A percentile compares a stretch with the other conserved stretches of the same genome.
phyloP scores from a whole-genome alignment of 129 eudicot genomes.

The Scalesia atractyloides region DNA sequence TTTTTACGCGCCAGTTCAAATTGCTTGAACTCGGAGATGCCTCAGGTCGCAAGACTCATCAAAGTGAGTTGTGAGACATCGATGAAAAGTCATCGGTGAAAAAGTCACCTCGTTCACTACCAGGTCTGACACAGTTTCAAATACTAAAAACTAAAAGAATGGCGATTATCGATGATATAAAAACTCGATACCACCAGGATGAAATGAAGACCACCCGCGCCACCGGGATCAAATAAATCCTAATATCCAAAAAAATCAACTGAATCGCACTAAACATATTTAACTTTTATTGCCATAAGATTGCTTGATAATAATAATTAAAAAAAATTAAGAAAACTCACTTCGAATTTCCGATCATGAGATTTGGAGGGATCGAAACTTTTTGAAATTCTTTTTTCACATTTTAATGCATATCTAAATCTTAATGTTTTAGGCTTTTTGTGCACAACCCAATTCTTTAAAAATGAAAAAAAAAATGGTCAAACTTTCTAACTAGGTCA shows the following conservation, averaged over 20 bases:
- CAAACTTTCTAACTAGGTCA: neutral
- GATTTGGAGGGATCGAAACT: conserved; percentile 80
- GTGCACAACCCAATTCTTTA: conserved; percentile 12
- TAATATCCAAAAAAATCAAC: conserved; percentile 28
- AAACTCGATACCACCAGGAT: no score
- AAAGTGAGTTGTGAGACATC: no score
- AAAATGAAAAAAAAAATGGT: neutral
- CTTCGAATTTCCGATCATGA: conserved; percentile 82
- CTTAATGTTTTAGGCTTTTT: neutral
- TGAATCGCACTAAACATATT: neutral
- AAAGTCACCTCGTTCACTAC: no score
- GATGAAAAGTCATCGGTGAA: no score
- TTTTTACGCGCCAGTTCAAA: no score
- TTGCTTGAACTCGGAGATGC: no score
- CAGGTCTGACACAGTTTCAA: no score
- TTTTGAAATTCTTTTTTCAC: conserved; percentile 67
- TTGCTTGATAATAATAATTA: neutral
- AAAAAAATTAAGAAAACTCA: conserved; percentile 40
- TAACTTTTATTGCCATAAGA: neutral
- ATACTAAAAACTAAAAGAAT: no score
- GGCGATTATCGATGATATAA: no score
- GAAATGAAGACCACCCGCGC: no score
- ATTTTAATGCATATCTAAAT: conserved; percentile 24
- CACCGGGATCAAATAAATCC: conserved; percentile 81
- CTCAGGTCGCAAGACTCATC: no score